phyloP scores from a whole-genome alignment of 805 yeast species.

The Candida wancherniae region DNA sequence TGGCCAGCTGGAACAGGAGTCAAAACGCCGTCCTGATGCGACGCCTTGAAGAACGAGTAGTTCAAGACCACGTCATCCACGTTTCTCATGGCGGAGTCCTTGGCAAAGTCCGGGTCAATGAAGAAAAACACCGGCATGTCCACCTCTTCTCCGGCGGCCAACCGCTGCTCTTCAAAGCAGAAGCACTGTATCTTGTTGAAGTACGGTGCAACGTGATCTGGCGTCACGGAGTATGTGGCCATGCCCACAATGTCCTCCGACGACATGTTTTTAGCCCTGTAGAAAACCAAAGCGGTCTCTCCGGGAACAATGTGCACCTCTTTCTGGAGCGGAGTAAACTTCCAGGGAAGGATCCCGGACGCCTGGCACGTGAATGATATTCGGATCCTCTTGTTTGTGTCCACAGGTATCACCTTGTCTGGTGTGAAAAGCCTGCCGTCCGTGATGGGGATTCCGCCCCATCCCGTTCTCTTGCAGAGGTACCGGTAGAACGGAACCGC shows the following conservation, averaged over 20 bases:
- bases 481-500: conserved; percentile 92
- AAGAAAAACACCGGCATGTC: conserved; percentile 99
- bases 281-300: conserved; percentile 94
- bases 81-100: conserved; percentile 88
- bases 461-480: conserved; percentile 91
- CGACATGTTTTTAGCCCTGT: conserved; percentile 81
- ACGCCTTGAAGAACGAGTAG: conserved; percentile 84
- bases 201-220: conserved; percentile 94
- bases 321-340: conserved; percentile 87
- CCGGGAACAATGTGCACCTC: conserved; percentile 94
- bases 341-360: conserved; percentile 90
- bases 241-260: conserved; percentile 92
- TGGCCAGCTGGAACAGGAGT: conserved; percentile 30
- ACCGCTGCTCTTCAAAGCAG: conserved; percentile 94
- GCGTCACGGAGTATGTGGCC: conserved; percentile 97
- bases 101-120: conserved; percentile 92
- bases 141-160: conserved; percentile 93
- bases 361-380: conserved; percentile 91
- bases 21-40: conserved; percentile 38
- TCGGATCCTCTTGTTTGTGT: conserved; percentile 72
- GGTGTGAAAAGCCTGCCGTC: conserved; percentile 76
- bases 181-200: conserved; percentile 97
- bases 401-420: conserved; percentile 84
- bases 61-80: conserved; percentile 86
- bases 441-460: conserved; percentile 93